Percentiles rank a stretch among this genome's conserved stretches.
These are phyloP conservation scores for Beauveria pseudobassiana DNA, from an alignment of 2,329 filamentous ascomycete genomes.

Conservation along the genomic window DNA sequence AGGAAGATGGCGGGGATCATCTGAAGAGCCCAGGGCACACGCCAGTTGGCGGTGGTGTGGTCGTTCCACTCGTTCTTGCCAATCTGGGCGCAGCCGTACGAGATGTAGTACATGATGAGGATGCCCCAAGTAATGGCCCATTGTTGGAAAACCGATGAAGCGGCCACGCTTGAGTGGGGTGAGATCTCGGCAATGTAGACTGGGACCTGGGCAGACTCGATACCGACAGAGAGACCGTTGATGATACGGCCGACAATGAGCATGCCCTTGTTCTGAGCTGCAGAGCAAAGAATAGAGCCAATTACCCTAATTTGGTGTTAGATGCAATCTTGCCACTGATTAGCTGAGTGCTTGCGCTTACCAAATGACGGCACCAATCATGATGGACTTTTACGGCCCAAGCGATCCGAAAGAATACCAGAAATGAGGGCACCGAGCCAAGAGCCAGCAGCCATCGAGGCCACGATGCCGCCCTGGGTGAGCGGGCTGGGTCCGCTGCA, in stretches of 20 bases:
- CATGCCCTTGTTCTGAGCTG: slow-evolving; percentile 39
- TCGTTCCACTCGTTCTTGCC: slow-evolving; percentile 21
- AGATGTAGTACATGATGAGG: slow-evolving; percentile 63
- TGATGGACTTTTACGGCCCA: slow-evolving; percentile 44
- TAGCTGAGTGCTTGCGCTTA: slow-evolving; percentile 22
- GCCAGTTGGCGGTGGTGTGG: slow-evolving; percentile 48
- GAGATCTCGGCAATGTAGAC: slow-evolving; percentile 64
- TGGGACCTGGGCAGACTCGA: slow-evolving; percentile 58
- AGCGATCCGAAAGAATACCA: slow-evolving; percentile 40
- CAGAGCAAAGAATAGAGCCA: slow-evolving; percentile 38
- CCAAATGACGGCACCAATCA: slow-evolving; percentile 43
- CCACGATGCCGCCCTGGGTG: slow-evolving; percentile 44
- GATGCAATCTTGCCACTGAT: neutral
- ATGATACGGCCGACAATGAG: slow-evolving; percentile 51
- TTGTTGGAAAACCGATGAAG: slow-evolving; percentile 66
- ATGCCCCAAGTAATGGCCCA: slow-evolving; percentile 64
- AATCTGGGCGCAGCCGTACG: slow-evolving; percentile 57
- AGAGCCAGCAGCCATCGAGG: slow-evolving; percentile 44
- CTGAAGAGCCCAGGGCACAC: slow-evolving; percentile 58
- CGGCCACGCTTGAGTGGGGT: slow-evolving; percentile 45
- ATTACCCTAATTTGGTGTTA: slow-evolving; percentile 30
- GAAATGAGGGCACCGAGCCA: slow-evolving; percentile 42
- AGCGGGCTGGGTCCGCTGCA: slow-evolving; percentile 31
- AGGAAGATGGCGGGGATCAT: slow-evolving; percentile 55
- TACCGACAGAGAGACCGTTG: slow-evolving; percentile 61